Evolutionary conservation across 257 asterid species (phyloP).

Genomic region (Thymus quinquecostatus): DNA sequence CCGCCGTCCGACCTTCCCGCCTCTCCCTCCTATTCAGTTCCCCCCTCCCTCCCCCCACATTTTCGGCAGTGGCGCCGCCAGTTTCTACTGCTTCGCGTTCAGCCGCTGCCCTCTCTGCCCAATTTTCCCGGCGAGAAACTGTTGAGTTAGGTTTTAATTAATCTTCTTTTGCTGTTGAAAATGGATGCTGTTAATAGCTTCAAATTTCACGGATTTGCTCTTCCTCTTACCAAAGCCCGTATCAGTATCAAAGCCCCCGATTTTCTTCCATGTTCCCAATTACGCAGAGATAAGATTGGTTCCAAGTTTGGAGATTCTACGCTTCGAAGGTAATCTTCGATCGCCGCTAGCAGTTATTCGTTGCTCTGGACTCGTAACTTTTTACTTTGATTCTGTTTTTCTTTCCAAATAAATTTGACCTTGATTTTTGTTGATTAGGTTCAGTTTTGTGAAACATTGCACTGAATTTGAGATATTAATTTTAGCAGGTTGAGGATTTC

Average conservation of each 20-base stretch:
- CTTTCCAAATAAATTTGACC: neutral
- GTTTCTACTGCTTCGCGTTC: too few relatives aligned
- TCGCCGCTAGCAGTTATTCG: conserved; percentile 3
- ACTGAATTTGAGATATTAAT: conserved; percentile 16
- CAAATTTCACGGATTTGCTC: conserved; percentile 25
- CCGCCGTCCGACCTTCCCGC: too few relatives aligned
- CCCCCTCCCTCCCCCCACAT: too few relatives aligned
- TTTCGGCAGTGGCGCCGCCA: too few relatives aligned
- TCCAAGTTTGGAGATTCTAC: conserved; percentile 22
- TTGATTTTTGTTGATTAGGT: neutral
- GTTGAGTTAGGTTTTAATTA: too few relatives aligned
- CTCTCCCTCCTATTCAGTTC: too few relatives aligned
- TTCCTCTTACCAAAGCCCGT: conserved; percentile 23
- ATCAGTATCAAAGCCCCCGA: conserved; percentile 26
- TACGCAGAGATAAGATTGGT: conserved; percentile 34
- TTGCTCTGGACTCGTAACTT: neutral
- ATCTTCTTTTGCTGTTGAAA: too few relatives aligned
- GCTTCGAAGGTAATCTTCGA: conserved; percentile 41
- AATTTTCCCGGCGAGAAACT: too few relatives aligned
- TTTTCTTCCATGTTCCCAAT: conserved; percentile 30
- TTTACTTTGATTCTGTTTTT: neutral
- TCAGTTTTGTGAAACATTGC: neutral
- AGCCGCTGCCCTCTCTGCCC: too few relatives aligned
- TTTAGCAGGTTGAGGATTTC: conserved; percentile 51
- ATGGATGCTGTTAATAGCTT: conserved; percentile 43